Evolutionary conservation across 352 stramenopile species (phyloP).

Genomic region (Phytopythium ostracodes): DNA sequence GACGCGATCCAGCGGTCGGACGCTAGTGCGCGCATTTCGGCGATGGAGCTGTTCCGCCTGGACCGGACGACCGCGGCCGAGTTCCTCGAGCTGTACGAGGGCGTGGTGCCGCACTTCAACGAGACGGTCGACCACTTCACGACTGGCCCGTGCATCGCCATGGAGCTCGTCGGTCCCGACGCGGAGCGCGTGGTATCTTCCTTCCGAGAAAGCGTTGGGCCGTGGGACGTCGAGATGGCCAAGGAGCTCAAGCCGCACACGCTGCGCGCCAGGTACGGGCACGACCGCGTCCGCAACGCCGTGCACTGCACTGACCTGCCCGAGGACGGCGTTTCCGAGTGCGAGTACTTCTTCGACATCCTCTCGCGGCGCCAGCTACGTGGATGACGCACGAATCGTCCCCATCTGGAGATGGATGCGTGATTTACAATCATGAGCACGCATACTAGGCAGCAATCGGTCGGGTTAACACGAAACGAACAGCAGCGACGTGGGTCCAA

Average conservation of each 20-base stretch:
- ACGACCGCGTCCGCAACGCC: conserved; percentile 85
- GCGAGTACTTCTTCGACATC: conserved; percentile 94
- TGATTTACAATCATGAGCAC: too few relatives aligned
- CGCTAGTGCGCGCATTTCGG: conserved; percentile 71
- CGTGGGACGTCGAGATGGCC: conserved; percentile 92
- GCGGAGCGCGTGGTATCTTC: conserved; percentile 49
- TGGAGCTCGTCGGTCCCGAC: conserved; percentile 81
- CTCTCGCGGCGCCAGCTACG: conserved; percentile 63
- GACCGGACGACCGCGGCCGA: conserved; percentile 85
- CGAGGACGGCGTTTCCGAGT: conserved; percentile 89
- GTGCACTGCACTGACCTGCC: conserved; percentile 93
- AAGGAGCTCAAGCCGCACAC: conserved; percentile 89
- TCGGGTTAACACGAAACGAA: background rate
- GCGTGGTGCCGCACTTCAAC: conserved; percentile 90
- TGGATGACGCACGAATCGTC: conserved; percentile 4
- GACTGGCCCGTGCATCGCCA: conserved; percentile 83
- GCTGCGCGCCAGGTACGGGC: conserved; percentile 87
- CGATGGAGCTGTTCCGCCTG: conserved; percentile 88
- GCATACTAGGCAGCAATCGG: conserved; percentile 3
- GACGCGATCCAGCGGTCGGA: conserved; percentile 64
- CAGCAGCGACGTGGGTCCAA: conserved; percentile 5
- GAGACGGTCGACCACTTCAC: conserved; percentile 89
- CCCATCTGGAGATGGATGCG: too few relatives aligned
- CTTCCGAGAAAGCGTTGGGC: conserved; percentile 84
- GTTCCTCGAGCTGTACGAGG: conserved; percentile 91